These are phyloP conservation scores for Cryptosporidium parvum DNA, from an alignment of 169 alveolate genomes.

Conservation along the genomic window DNA sequence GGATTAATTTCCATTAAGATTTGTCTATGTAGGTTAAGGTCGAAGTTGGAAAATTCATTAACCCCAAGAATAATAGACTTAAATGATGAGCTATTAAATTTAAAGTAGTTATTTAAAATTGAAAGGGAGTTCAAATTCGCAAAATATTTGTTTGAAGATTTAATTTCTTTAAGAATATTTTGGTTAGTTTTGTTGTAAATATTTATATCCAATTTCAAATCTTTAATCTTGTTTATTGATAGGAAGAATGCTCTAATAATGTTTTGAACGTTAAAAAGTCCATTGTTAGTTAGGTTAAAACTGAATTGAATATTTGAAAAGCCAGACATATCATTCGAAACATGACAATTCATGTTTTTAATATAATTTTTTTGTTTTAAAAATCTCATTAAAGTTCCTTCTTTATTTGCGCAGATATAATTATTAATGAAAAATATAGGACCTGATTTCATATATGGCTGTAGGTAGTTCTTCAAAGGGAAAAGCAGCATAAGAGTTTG, in stretches of 20 bases:
- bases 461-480: conserved; percentile 6
- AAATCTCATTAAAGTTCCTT: not conserved
- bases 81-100: not conserved
- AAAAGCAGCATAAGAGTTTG: not conserved
- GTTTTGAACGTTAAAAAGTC: not conserved
- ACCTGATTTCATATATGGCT: conserved; percentile 25
- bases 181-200: not conserved
- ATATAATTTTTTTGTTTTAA: not conserved
- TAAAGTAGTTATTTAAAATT: not conserved
- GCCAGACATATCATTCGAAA: not conserved
- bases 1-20: conserved; percentile 20
- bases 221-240: not conserved
- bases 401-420: not conserved
- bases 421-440: conserved; percentile 10
- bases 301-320: conserved; percentile 1
- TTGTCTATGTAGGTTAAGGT: not conserved
- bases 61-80: conserved; percentile 25
- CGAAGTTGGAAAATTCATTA: conserved; percentile 17
- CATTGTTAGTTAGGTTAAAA: not conserved
- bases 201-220: conserved; percentile 2
- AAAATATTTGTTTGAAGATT: not conserved
- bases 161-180: not conserved
- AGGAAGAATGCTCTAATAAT: conserved; percentile 13
- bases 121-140: not conserved
- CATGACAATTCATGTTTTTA: not conserved